Base-by-base conservation (phyloP, 169 alveolate species). In the Plasmodium fragile region DNA sequence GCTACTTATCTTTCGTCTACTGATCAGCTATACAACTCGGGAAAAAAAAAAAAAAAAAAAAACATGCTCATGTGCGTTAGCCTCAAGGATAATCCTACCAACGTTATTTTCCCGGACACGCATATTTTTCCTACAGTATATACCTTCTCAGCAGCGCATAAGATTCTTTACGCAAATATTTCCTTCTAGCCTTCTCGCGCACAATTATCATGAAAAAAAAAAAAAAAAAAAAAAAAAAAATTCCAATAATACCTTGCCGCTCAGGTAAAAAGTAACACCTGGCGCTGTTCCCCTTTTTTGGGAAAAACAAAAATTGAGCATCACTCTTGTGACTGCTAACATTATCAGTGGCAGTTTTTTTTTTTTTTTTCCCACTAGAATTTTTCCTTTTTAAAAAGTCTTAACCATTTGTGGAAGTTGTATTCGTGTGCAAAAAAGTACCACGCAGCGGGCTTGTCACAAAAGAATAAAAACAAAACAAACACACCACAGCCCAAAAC, bases 131-230 rank as follows among this genome's bases (percentile, higher is more conserved):
- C 36, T 65, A 8, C 22, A 49, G 22, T 49, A 22, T 13, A 49
- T 13, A 49, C 22, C 59, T 49, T 49, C 59, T 49, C 59, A 49
- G 22, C 59, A 49, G 59, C 18, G 18, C 59, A 49, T 49, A 49
- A 13, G 59, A 13, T 49, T 49, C 59, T 13, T 49, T 65, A 18
- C 75, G 36, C n/a, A 65, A 18, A 65, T 18, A 39, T 28, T 65
- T 22, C 75, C 75, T 65, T 65, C 75, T 13, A 65, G 16, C 75
- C 39, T 65, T 5, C 25, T 49, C 22, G 22, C 59, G 75, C 75
- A 81, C 78, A 81, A 81, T n/a, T n/a, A n/a, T n/a, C 89, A 45
- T 80, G n/a, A 8, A 81, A 81, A 81, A 30, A 32, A 18, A 49
- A 49, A 53, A 65, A 80, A 80, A 80, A 80, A 49, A 53, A 65